A percentile compares a stretch with the other conserved stretches of the same genome.
These are phyloP conservation scores for Geotrichum cucujoidarum DNA, from an alignment of 1,139 yeast species.

Conservation along the genomic window DNA sequence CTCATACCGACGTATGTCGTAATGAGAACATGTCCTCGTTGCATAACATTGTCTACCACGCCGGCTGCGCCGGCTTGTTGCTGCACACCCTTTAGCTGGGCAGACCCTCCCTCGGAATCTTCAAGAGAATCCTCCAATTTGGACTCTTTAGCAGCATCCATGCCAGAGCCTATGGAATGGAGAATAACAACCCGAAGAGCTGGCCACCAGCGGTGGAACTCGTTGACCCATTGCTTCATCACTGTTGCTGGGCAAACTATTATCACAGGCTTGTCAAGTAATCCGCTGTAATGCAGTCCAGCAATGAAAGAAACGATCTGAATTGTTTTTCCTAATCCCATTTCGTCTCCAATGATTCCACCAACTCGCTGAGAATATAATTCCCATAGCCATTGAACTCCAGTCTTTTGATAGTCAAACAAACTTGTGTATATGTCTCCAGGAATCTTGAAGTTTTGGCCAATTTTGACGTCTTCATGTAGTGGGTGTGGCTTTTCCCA, in stretches of 20 bases:
- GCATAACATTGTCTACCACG: constrained; percentile 49
- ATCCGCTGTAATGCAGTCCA: constrained; percentile 77
- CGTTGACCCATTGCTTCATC: constrained; percentile 92
- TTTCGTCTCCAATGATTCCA: constrained; percentile 94
- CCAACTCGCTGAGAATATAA: constrained; percentile 82
- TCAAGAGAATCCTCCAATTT: constrained; percentile 48
- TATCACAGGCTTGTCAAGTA: constrained; percentile 68
- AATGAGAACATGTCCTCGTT: constrained; percentile 57
- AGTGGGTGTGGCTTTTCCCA: constrained; percentile 76
- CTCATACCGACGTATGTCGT: constrained; percentile 91
- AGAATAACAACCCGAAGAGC: constrained; percentile 79
- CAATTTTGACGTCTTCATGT: constrained; percentile 66
- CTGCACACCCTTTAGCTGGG: constrained; percentile 25
- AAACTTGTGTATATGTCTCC: constrained; percentile 85
- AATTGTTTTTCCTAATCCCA: constrained; percentile 95
- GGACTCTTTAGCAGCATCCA: constrained; percentile 53
- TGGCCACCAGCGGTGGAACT: constrained; percentile 98
- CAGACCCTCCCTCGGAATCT: constrained; percentile 44
- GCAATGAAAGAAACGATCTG: constrained; percentile 89
- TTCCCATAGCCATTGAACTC: constrained; percentile 72
- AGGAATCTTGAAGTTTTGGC: constrained; percentile 67
- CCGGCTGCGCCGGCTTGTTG: constrained; percentile 34
- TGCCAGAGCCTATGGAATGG: constrained; percentile 90
- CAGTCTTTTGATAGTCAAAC: constrained; percentile 90
- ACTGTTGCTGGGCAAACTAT: constrained; percentile 97